Evolutionary conservation across 495 filamentous ascomycete species (phyloP).

Genomic region (Neurospora sp.): DNA sequence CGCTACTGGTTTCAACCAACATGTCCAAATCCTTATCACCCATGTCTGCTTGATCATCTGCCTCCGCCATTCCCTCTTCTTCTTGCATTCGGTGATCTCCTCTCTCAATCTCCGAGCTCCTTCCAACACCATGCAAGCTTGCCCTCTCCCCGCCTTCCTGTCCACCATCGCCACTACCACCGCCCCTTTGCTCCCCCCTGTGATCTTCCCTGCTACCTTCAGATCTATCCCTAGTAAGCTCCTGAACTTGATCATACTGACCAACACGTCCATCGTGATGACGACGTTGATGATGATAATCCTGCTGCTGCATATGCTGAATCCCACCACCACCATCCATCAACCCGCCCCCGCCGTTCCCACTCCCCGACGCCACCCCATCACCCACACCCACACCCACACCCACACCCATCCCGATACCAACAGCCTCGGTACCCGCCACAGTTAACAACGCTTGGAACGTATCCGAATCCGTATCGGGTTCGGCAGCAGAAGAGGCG

Average conservation of each 20-base stretch:
- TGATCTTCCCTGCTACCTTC: not conserved
- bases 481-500: not conserved
- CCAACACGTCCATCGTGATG: not conserved
- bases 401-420: not conserved
- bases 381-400: not conserved
- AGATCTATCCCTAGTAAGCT: not conserved
- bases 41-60: slow-evolving; percentile 28
- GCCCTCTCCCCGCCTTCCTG: not conserved
- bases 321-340: not conserved
- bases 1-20: slow-evolving; percentile 35
- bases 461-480: not conserved
- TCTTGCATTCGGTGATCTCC: slow-evolving; percentile 3
- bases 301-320: not conserved
- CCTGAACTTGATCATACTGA: not conserved
- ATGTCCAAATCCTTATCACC: slow-evolving; percentile 40
- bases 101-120: not conserved
- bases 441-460: not conserved
- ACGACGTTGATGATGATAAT: not conserved
- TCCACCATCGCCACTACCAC: not conserved
- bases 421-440: not conserved
- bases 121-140: not conserved
- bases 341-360: not conserved
- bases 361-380: not conserved
- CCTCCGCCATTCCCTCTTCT: slow-evolving; percentile 5
- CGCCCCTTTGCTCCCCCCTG: not conserved